These are phyloP conservation scores for Ruellia speciosa DNA, from an alignment of 305 asterid genomes.

Conservation along the genomic window DNA sequence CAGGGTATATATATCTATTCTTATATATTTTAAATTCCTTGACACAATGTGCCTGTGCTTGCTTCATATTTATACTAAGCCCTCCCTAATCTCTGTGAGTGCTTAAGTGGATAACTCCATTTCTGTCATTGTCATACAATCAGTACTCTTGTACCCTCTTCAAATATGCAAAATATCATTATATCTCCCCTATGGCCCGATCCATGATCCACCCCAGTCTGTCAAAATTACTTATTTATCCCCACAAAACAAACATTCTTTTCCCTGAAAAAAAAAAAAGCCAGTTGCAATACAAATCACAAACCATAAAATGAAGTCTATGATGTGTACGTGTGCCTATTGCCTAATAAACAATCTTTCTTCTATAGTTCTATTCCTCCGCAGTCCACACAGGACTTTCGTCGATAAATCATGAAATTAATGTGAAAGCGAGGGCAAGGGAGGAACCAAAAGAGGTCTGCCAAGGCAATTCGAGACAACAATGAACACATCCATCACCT, in stretches of 20 bases:
- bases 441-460: conserved; percentile 15
- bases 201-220: background rate
- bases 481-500: background rate
- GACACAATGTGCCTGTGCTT: conserved; percentile 31
- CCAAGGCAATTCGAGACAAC: conserved; percentile 16
- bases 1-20: conserved; percentile 1
- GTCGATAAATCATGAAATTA: background rate
- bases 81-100: background rate
- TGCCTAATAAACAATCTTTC: too few species aligned
- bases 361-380: too few species aligned
- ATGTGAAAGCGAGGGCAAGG: conserved; percentile 4
- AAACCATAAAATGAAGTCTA: background rate
- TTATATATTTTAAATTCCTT: conserved; percentile 23
- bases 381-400: background rate
- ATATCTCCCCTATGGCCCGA: background rate
- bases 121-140: conserved; percentile 28
- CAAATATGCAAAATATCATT: background rate
- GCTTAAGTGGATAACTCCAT: conserved; percentile 21
- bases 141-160: background rate
- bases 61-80: conserved; percentile 42
- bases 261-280: too few species aligned
- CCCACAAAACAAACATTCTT: background rate
- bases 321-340: background rate
- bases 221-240: conserved; percentile 18
- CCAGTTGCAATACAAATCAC: background rate